phyloP scores from a whole-genome alignment of 2,329 filamentous ascomycete genomes.

The Penicillium olsonii region DNA sequence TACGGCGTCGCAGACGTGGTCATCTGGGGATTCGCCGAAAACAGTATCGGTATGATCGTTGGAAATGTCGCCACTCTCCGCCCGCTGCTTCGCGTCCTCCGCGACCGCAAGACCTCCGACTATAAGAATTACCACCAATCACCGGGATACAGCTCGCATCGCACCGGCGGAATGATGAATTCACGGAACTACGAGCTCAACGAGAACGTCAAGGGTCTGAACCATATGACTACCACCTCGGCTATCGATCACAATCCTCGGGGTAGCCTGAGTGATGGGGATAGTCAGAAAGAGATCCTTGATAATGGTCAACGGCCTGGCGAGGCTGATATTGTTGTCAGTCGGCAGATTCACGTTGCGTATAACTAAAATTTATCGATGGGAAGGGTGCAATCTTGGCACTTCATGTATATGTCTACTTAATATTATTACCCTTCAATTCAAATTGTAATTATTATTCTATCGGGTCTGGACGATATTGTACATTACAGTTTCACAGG shows the following conservation, averaged over 20 bases:
- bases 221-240: conserved; percentile 9
- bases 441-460: too few species aligned
- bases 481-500: too few species aligned
- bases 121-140: conserved; percentile 12
- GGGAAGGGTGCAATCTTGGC: neutral
- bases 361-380: conserved; percentile 13
- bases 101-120: conserved; percentile 18
- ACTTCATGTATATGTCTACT: neutral
- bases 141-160: conserved; percentile 4
- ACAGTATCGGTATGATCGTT: conserved; percentile 53
- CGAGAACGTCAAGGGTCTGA: conserved; percentile 13
- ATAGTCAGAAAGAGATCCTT: conserved; percentile 26
- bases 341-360: conserved; percentile 19
- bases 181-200: conserved; percentile 20
- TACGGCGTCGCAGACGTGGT: conserved; percentile 45
- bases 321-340: conserved; percentile 20
- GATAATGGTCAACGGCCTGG: conserved; percentile 14
- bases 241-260: conserved; percentile 4
- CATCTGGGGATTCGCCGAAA: conserved; percentile 52
- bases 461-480: too few species aligned
- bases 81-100: conserved; percentile 41
- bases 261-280: conserved; percentile 20
- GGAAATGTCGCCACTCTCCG: conserved; percentile 51
- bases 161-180: conserved; percentile 6
- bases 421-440: neutral